phyloP scores from a whole-genome alignment of 495 filamentous ascomycete species.

The Aspergillus heteromorphus region DNA sequence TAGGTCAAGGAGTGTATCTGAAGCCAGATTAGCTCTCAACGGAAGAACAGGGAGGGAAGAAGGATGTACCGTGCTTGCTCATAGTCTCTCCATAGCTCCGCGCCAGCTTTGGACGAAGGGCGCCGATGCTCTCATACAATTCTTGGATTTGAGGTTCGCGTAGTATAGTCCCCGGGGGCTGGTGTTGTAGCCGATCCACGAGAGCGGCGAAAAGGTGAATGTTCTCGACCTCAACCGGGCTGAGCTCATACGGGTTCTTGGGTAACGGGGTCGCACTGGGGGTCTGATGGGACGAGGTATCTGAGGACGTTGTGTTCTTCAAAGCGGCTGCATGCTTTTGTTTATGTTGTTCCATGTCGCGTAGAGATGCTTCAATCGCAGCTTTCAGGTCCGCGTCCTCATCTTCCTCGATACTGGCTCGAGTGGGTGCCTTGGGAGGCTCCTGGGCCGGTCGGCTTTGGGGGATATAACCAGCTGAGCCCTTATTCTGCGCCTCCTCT shows the following conservation, averaged over 20 bases:
- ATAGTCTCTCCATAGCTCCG: conserved; percentile 97
- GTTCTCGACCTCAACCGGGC: conserved; percentile 89
- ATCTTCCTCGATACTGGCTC: conserved; percentile 28
- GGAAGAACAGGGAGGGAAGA: background rate
- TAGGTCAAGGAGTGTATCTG: conserved; percentile 83
- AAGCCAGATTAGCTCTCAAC: conserved; percentile 22
- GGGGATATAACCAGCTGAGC: conserved; percentile 61
- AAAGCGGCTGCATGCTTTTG: conserved; percentile 75
- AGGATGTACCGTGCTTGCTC: conserved; percentile 88
- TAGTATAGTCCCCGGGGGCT: conserved; percentile 90
- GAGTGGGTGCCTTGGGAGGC: conserved; percentile 13
- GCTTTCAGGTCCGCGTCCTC: conserved; percentile 93
- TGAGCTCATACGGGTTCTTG: conserved; percentile 92
- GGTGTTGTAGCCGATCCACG: conserved; percentile 90
- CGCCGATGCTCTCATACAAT: conserved; percentile 92
- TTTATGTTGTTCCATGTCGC: conserved; percentile 98
- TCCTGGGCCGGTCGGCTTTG: conserved; percentile 47
- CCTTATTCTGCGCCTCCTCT: conserved; percentile 81
- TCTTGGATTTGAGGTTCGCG: conserved; percentile 97
- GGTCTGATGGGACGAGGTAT: conserved; percentile 21
- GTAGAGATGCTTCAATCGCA: conserved; percentile 91
- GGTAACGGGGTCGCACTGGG: conserved; percentile 46
- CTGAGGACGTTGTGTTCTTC: conserved; percentile 53
- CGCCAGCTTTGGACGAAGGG: conserved; percentile 86
- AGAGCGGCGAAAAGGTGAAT: conserved; percentile 94